Conservation (phyloP, 225 moss, liverwort and hornwort species). For the Antitrichia curtipendula region DNA sequence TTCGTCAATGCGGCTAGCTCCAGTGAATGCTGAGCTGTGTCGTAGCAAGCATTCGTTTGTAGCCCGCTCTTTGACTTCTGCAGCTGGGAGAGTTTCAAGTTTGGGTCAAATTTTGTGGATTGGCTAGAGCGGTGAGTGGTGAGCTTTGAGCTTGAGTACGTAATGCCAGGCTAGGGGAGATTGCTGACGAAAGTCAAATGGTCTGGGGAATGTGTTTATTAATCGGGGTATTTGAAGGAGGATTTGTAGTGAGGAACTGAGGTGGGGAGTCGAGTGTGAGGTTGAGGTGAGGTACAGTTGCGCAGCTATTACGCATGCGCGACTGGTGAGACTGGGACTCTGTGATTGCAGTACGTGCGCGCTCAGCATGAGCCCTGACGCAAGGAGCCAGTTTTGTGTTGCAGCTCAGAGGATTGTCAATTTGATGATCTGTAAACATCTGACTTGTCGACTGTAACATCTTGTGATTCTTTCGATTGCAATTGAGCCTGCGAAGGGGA, state of each 20-base stretch:
- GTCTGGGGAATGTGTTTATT: no score
- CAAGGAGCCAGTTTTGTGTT: not conserved
- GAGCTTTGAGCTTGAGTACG: not conserved
- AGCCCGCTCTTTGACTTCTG: not conserved
- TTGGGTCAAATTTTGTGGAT: not conserved
- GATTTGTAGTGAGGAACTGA: not conserved
- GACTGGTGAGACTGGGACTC: not conserved
- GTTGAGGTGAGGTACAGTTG: not conserved
- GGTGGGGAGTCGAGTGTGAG: not conserved
- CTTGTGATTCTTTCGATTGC: no score
- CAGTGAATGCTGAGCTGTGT: not conserved
- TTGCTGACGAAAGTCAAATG: not conserved
- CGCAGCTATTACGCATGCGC: no score
- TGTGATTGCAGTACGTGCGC: not conserved
- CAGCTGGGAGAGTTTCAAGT: not conserved
- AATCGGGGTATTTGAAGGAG: no score
- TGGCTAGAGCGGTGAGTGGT: not conserved
- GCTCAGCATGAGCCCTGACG: no score
- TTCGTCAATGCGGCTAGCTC: not conserved
- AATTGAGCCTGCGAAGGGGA: not conserved
- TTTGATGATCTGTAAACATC: not conserved
- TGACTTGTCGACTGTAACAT: not conserved
- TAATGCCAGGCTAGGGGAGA: not conserved
- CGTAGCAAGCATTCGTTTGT: not conserved
- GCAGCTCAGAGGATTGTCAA: not conserved